These are phyloP conservation scores for Fusarium ambrosium DNA, from an alignment of 2,329 filamentous ascomycete species.

Conservation along the genomic window DNA sequence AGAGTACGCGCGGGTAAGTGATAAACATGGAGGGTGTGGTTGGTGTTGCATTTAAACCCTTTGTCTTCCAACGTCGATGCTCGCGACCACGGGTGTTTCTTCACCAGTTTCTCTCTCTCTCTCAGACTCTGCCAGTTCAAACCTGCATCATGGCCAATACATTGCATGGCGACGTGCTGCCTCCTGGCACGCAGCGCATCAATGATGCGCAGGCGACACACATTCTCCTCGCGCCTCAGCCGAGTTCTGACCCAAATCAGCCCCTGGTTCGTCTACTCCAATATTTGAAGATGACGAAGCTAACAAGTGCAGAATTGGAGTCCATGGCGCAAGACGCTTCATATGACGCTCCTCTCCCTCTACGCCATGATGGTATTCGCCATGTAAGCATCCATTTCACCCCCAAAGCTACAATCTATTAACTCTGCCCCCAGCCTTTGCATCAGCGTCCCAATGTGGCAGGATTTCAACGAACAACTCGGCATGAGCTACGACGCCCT, in stretches of 20 bases:
- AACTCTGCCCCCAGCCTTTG: constrained; percentile 14
- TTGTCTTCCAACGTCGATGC: neutral
- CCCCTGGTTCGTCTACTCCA: constrained; percentile 22
- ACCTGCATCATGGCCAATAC: neutral
- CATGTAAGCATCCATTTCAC: constrained; percentile 16
- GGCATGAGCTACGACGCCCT: constrained; percentile 40
- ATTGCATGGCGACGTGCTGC: constrained; percentile 6
- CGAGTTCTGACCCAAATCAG: constrained; percentile 36
- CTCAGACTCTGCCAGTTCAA: neutral
- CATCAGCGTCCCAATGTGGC: constrained; percentile 37
- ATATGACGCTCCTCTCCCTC: constrained; percentile 26
- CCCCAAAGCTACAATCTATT: neutral
- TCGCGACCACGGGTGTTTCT: neutral
- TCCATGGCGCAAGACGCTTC: constrained; percentile 21
- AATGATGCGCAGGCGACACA: constrained; percentile 27
- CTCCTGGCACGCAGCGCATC: constrained; percentile 36
- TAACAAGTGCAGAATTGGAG: constrained; percentile 31
- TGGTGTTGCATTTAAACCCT: neutral
- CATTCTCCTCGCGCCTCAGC: constrained; percentile 33
- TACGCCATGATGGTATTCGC: constrained; percentile 39
- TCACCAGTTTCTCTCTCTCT: neutral
- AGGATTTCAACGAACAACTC: constrained; percentile 34
- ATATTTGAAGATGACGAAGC: neutral
- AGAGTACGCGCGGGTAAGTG: neutral
- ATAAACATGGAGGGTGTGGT: neutral